phyloP scores from a whole-genome alignment of 768 basidiomycete species.

The Lactarius psammicola region DNA sequence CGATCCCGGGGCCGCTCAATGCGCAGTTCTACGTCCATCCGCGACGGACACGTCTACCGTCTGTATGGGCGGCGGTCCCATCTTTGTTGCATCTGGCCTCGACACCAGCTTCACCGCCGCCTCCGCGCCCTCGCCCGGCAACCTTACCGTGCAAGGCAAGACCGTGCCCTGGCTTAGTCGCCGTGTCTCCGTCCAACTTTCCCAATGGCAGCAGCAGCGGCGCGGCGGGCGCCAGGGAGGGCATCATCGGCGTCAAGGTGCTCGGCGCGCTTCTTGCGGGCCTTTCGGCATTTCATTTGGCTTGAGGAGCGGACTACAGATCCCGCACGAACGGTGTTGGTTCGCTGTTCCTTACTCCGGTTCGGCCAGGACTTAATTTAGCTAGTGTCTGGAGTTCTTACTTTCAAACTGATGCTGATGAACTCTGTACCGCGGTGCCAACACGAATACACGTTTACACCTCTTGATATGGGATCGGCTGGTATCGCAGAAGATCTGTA shows the following conservation, averaged over 20 bases:
- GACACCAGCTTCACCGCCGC: slow-evolving; percentile 38
- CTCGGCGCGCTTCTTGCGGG: background rate
- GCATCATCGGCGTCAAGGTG: background rate
- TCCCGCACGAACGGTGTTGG: background rate
- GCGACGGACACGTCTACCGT: slow-evolving; percentile 42
- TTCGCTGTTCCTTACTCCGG: no score
- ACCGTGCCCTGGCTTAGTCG: slow-evolving; percentile 29
- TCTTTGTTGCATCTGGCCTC: slow-evolving; percentile 32
- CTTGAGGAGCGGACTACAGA: background rate
- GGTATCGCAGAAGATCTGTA: no score
- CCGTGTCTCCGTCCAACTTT: background rate
- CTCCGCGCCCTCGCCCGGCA: slow-evolving; percentile 36
- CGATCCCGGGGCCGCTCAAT: slow-evolving; percentile 47
- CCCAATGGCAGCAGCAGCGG: no score
- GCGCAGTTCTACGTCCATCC: slow-evolving; percentile 40
- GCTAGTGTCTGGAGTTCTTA: no score
- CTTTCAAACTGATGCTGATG: no score
- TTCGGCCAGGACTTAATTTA: no score
- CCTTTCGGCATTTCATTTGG: background rate
- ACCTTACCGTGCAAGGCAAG: slow-evolving; percentile 38
- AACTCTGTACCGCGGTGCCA: background rate
- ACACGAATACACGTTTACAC: no score
- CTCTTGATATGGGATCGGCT: no score
- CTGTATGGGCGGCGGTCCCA: slow-evolving; percentile 45
- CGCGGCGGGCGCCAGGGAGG: background rate